A percentile compares a stretch with the other conserved stretches of the same genome.
phyloP scores from a whole-genome alignment of 805 yeast species.

The Pichia paraexigua region DNA sequence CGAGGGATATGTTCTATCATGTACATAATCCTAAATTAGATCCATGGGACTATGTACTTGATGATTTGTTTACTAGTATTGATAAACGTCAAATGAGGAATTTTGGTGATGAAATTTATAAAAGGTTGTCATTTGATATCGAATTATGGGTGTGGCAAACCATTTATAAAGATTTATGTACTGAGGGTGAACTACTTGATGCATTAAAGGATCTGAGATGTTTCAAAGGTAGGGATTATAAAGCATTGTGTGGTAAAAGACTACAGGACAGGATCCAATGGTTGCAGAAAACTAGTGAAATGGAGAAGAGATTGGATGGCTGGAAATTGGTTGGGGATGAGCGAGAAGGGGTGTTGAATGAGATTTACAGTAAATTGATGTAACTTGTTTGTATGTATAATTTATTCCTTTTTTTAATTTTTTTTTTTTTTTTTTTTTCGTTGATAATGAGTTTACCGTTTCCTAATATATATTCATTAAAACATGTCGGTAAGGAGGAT shows the following conservation, averaged over 20 bases:
- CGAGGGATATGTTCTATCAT: slow-evolving; percentile 31
- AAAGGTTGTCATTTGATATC: slow-evolving; percentile 16
- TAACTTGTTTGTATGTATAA: too few relatives aligned
- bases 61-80: slow-evolving; percentile 15
- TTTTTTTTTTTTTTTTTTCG: neutral
- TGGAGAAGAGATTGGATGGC: slow-evolving; percentile 2
- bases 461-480: slow-evolving; percentile 23
- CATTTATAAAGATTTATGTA: slow-evolving; percentile 18
- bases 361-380: slow-evolving; percentile 12
- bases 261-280: slow-evolving; percentile 20
- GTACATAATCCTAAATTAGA: slow-evolving; percentile 44
- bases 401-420: too few relatives aligned
- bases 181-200: neutral
- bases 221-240: slow-evolving; percentile 16
- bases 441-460: neutral
- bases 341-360: neutral
- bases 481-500: slow-evolving; percentile 35
- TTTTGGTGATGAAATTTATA: slow-evolving; percentile 20
- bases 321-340: slow-evolving; percentile 10
- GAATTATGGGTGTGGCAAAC: slow-evolving; percentile 22
- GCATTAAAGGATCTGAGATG: slow-evolving; percentile 12
- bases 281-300: slow-evolving; percentile 16
- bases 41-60: slow-evolving; percentile 32
- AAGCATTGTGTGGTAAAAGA: slow-evolving; percentile 15
- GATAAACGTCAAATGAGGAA: slow-evolving; percentile 17